Evolutionary conservation across 768 basidiomycete species (phyloP), one percentile per base, ranked within the genome.

Genomic region (Daedalea quercina): DNA sequence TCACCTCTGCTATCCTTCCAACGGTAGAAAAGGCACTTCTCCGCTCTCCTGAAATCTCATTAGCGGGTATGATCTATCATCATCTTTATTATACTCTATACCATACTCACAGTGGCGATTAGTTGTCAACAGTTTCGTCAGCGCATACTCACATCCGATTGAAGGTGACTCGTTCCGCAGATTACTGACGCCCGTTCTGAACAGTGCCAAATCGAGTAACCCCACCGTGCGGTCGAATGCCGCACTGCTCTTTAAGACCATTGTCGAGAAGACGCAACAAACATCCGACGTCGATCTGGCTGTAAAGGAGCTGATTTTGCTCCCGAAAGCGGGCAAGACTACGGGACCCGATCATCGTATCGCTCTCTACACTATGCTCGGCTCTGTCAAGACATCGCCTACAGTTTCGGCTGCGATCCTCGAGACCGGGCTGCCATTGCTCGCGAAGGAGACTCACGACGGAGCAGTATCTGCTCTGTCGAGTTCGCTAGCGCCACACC

Each of bases 261-360:
- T 87, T 40, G 57, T 69, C 9, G 57, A 63, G 13, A 66, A 69
- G 25, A 65, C 70, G 9, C 61, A 67, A 2, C 61, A 70, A 8
- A 56, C 73, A 12, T 69, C 71, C 3, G 72, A 77, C 22, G 60
- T 74, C 9, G 70, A 73, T 6, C 55, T 72, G 1, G 76, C 82
- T 11, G 76, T 84, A 1, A 72, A 72, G 9, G 91, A 95, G 56
- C 67, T 93, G 3, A 70, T 93, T 9, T 70, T 72, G n/a, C 74
- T 92, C 0, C 88, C 92, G 1, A 84, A 86, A 60, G 67, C 84
- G 0, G 88, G 91, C 20, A 99, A 96, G 73, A 90, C 93, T 0
- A 71, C 84, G 0, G 91, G 92, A 1, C 78, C 88, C 1, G 95
- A 95, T 52, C 93, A 98, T 65, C 83, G 94, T 17, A 66, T 83